Base-by-base conservation (phyloP, 768 basidiomycete genomes). In the Rossbeevera mucosa region DNA sequence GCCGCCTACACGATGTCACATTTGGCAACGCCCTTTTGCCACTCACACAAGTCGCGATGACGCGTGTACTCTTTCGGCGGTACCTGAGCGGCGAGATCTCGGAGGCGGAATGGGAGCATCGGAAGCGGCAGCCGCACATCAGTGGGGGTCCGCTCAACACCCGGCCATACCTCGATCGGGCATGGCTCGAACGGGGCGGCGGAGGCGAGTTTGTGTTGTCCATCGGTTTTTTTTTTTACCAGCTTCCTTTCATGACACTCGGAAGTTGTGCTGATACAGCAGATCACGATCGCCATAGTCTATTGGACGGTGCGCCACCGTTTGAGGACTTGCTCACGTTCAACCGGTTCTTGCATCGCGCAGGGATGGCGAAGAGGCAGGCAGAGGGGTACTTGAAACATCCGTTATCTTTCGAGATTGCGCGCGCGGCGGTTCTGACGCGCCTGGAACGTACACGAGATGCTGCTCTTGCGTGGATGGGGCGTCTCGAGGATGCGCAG, bases 21-120 rank as follows among this genome's bases (percentile, higher is more conserved):
- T 77, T 83, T 33, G 81, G 81, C 1, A 74, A 75, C 42, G 79
- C 72, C 5, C 74, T 72, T 33, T 72, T 78, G 2, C 68, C 78
- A 3, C 68, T 83, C 20, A 75, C 70, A 2, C 83, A 84, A 59
- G 68, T 82, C 9, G 81, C 77, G 0, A 64, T 79, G 48, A 71
- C 80, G 5, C 77, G 81, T 1, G 57, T 82, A 7, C 71, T 83
- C 12, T 75, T 76, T 43, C 70, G 73, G 24, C 72, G 68, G 30
- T 79, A 75, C 53, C 57, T 77, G 12, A 70, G 69, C 5, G 80
- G 81, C 1, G 69, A 78, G 14, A 78, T 84, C 42, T 62, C 65
- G 7, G 61, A 73, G 38, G 72, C 71, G 4, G 82, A 84, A 60
- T 83, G 82, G 82, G 70, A 71, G 20, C 73, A 73, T 43, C 65